Conservation (phyloP, 176 grass and related monocot species). For the Echinochloa phyllopogon region DNA sequence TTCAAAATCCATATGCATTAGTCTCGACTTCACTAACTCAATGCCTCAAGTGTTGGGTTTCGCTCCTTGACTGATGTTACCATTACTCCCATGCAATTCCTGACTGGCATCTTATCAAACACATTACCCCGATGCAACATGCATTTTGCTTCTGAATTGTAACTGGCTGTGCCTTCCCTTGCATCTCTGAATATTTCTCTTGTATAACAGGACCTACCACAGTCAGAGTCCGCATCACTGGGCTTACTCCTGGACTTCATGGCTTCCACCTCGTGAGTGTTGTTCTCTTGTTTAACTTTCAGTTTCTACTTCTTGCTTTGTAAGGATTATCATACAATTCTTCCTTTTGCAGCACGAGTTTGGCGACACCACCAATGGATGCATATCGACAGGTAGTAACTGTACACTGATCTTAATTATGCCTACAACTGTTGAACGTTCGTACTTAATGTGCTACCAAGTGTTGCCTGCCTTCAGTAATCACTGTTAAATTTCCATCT, state of each 20-base stretch:
- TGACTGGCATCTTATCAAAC: neutral
- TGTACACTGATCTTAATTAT: neutral
- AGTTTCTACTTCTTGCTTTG: neutral
- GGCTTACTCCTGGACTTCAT: slow-evolving; percentile 79
- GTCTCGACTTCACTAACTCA: neutral
- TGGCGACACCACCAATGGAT: slow-evolving; percentile 91
- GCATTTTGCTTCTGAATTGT: neutral
- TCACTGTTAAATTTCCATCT: neutral
- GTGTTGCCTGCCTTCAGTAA: neutral
- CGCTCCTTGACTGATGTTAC: neutral
- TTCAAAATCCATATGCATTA: neutral
- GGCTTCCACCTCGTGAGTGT: slow-evolving; percentile 84
- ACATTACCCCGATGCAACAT: neutral
- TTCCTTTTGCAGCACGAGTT: slow-evolving; percentile 74
- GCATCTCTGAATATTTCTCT: neutral
- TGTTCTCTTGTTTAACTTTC: neutral
- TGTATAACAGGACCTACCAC: slow-evolving; percentile 72
- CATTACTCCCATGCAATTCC: neutral
- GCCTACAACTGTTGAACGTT: neutral
- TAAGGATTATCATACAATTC: neutral
- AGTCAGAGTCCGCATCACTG: slow-evolving; percentile 71
- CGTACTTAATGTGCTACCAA: neutral
- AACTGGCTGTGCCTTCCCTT: neutral
- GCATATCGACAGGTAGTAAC: slow-evolving; percentile 84
- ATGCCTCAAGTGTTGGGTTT: neutral